Evolutionary conservation across 768 basidiomycete species (phyloP), one percentile per base, ranked within the genome.

Genomic region (Phaeolepiota aurea): DNA sequence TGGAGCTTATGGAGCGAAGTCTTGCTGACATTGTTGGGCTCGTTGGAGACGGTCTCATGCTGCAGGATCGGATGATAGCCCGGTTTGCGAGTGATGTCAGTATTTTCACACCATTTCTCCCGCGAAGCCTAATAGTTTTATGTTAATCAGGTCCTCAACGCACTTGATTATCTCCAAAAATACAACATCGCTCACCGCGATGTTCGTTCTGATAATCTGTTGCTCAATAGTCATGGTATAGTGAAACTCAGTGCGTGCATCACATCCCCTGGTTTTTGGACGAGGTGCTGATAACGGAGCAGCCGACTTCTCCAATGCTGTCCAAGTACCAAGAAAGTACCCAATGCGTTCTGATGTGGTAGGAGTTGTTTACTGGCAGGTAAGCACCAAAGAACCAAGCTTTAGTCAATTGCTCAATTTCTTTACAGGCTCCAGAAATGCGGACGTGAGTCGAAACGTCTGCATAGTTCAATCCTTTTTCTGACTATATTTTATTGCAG

Each of bases 1-100:
- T 91, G 88, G 87, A 89, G 56, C 73, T 90, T 21, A 88, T 91
- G 87, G 86, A 88, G 51, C 71, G 87, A 46, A 88, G 86, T 54
- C 63, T 91, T 48, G 88, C 88, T 50, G 88, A 91, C 55, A 72
- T 91, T 34, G 68, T 90, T 12, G 75, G 67, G 12, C 57, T 88
- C 14, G 75, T 74, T 4, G 71, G 64, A 10, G 67, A 76, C 44
- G 85, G 84, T 0, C 57, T 87, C 25, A 65, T 72, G 49, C 45
- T 91, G 37, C 71, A 75, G 43, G 88, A 91, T 59, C 64, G 75
- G 48, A 68, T 76, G 36, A 73, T 90, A 32, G 84, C 80, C 13
- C 65, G 83, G 53, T 87, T 90, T 58, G 70, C 85, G 2, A 73
- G 71, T 44, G 88, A 91, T 62, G 86, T 88, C 57, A 52, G 84